Base-by-base conservation (phyloP, 2,329 filamentous ascomycete species). In the Colletotrichum horii region DNA sequence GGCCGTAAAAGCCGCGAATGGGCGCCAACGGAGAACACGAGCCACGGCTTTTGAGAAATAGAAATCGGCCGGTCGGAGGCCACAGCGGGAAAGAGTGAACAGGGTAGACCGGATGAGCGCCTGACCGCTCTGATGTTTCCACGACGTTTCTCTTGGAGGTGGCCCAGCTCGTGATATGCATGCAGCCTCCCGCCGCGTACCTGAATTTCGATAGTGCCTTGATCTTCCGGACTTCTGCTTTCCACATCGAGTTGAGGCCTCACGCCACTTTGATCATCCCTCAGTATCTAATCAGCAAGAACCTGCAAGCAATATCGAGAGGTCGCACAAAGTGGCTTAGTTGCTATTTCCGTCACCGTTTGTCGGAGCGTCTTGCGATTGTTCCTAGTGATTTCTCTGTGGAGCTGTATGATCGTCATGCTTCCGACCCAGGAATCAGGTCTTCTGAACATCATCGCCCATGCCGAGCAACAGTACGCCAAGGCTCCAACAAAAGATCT, bases 391-490 rank as follows among this genome's bases (percentile, higher is more conserved):
- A 19, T 8, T 4, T 11, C 56, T 28, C n/a, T 43, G 36, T 52
- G 38, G 22, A 52, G 52, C 30, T 34, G 19, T 9, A 34, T 38
- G 36, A 32, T 64, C 30, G 12, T 24, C 43, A 66, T 74, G 26
- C 26, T 34, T 19, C 8, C n/a, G 56, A 19, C 32, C 26, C 30
- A 34, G 19, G 22, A 34, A 36, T 15, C 30, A 32, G n/a, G 43
- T 14, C 16, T 38, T 22, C 52, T 30, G n/a, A 60, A 16, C 11
- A 32, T 43, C 43, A 64, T 60, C 64, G 58, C 24, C 43, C 38
- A 76, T 60, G 74, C 64, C 60, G 66, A 67, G 66, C 36, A 28
- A 66, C 70, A 32, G 12, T 52, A 68, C 64, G 70, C 62, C 43
- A 28, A 71, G 19, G 58, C 52, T 36, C n/a, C 56, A 62, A 26